These are phyloP conservation scores for Exutisphaerella laricina DNA, from an alignment of 2,329 filamentous ascomycete genomes.

Conservation along the genomic window DNA sequence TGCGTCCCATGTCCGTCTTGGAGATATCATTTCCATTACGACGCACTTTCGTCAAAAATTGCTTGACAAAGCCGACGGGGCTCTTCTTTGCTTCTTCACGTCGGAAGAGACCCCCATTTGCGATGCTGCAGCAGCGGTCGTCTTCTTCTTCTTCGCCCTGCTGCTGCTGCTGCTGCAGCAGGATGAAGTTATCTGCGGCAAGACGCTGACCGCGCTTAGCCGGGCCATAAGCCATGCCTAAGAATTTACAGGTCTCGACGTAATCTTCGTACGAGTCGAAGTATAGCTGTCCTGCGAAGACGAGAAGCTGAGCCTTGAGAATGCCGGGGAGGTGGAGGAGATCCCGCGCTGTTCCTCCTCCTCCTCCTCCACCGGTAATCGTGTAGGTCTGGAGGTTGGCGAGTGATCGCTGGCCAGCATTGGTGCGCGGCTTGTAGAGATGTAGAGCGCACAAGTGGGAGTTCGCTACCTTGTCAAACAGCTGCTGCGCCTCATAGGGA, in stretches of 20 bases:
- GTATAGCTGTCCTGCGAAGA: slow-evolving; percentile 66
- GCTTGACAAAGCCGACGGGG: slow-evolving; percentile 21
- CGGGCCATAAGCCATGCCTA: slow-evolving; percentile 15
- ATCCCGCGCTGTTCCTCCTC: too few species aligned
- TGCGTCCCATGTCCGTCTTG: slow-evolving; percentile 27
- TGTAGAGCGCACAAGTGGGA: slow-evolving; percentile 33
- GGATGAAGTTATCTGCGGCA: slow-evolving; percentile 22
- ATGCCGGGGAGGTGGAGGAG: slow-evolving; percentile 21
- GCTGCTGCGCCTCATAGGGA: slow-evolving; percentile 53
- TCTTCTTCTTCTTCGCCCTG: slow-evolving; percentile 11
- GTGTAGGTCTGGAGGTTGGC: slow-evolving; percentile 45
- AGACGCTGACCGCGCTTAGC: slow-evolving; percentile 13
- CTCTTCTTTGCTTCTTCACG: too few species aligned
- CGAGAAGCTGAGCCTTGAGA: slow-evolving; percentile 49
- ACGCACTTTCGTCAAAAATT: slow-evolving; percentile 20
- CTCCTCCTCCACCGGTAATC: not conserved
- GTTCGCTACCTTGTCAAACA: slow-evolving; percentile 42
- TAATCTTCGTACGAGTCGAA: slow-evolving; percentile 53
- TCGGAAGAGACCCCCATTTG: slow-evolving; percentile 6
- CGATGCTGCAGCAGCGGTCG: not conserved
- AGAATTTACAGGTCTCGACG: slow-evolving; percentile 10
- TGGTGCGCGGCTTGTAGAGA: slow-evolving; percentile 49
- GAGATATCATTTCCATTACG: slow-evolving; percentile 17
- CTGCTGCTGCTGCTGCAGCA: too few species aligned
- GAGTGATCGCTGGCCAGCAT: slow-evolving; percentile 35